These are phyloP conservation scores for Adansonia grandidieri DNA, from an alignment of 441 rosid species.

Conservation along the genomic window DNA sequence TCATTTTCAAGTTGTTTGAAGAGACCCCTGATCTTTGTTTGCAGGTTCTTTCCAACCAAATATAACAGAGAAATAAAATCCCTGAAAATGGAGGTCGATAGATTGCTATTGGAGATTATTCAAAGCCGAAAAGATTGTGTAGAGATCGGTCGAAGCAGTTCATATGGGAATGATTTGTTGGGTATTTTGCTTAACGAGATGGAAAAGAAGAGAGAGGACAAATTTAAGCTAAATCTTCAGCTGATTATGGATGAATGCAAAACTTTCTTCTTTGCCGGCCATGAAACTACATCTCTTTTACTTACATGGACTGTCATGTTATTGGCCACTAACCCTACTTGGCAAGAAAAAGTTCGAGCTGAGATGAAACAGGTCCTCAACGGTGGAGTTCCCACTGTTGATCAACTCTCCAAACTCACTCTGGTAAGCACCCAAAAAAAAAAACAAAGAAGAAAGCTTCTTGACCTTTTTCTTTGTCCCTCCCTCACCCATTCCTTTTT, in stretches of 20 bases:
- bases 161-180: constrained; percentile 78
- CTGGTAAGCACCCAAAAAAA: constrained; percentile 44
- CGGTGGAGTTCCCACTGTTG: constrained; percentile 57
- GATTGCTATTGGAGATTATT: constrained; percentile 78
- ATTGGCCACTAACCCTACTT: constrained; percentile 69
- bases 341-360: constrained; percentile 80
- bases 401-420: constrained; percentile 74
- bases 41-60: constrained; percentile 85
- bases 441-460: not conserved
- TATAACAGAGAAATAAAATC: constrained; percentile 87
- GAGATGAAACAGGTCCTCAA: constrained; percentile 71
- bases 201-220: constrained; percentile 48
- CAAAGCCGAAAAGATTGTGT: constrained; percentile 72
- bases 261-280: constrained; percentile 95
- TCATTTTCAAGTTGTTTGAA: no score
- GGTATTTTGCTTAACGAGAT: constrained; percentile 82
- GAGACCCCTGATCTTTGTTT: not conserved
- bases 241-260: constrained; percentile 96
- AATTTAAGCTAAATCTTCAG: constrained; percentile 56
- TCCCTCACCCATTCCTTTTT: not conserved
- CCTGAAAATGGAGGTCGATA: constrained; percentile 78
- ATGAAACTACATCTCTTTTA: constrained; percentile 86
- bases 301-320: constrained; percentile 97
- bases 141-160: constrained; percentile 78
- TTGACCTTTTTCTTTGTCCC: no score